phyloP scores from a whole-genome alignment of 2,329 filamentous ascomycete genomes.

The Aspergillus awamori region DNA sequence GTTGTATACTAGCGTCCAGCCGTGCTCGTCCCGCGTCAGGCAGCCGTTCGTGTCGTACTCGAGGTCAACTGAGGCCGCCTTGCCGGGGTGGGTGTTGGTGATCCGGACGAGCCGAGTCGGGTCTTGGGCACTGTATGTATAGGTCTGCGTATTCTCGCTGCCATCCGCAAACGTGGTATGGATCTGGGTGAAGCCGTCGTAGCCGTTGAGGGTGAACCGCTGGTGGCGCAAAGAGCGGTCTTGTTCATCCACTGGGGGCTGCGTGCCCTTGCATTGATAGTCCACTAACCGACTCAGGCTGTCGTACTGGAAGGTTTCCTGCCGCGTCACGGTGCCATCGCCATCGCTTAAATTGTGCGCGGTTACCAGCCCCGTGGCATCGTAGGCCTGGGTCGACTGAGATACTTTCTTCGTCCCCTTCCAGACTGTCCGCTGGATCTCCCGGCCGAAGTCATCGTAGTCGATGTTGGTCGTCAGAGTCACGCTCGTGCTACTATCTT shows the following conservation, averaged over 20 bases:
- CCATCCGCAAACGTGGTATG: neutral
- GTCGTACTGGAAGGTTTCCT: neutral
- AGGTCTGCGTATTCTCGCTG: neutral
- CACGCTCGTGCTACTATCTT: neutral
- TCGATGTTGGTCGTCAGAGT: neutral
- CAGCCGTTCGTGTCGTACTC: conserved; percentile 1
- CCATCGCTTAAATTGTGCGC: neutral
- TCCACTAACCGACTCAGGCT: neutral
- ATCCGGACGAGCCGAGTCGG: neutral
- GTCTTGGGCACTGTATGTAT: neutral
- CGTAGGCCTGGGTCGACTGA: neutral
- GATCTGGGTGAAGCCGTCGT: neutral
- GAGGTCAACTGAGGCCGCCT: neutral
- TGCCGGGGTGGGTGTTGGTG: neutral
- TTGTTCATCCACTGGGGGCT: conserved; percentile 1
- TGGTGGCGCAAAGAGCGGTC: neutral
- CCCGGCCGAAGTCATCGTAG: conserved; percentile 8
- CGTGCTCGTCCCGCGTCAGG: neutral
- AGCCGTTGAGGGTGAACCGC: neutral
- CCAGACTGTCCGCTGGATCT: neutral
- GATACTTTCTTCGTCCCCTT: neutral
- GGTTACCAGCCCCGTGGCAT: neutral
- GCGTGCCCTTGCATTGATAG: conserved; percentile 3
- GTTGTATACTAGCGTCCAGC: neutral
- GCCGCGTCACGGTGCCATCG: neutral